phyloP scores from a whole-genome alignment of 345 rosid genomes.

The Eucalyptus virginea region DNA sequence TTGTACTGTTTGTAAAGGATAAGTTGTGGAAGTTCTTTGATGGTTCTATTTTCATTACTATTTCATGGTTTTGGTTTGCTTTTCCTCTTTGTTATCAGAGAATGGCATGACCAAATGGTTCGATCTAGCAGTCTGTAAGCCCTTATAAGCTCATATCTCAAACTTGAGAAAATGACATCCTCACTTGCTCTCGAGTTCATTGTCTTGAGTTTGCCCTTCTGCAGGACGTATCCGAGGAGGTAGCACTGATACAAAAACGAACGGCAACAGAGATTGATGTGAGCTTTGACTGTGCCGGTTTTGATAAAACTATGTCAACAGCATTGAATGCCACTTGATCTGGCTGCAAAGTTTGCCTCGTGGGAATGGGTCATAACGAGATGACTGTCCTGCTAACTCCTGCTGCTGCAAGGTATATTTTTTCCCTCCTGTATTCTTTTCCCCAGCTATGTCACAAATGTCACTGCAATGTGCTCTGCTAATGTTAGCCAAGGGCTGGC shows the following conservation, averaged over 20 bases:
- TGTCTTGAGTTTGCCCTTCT: background rate
- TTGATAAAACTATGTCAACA: constrained; percentile 73
- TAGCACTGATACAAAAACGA: constrained; percentile 35
- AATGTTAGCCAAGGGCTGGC: background rate
- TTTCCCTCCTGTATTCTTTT: background rate
- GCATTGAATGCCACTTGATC: constrained; percentile 57
- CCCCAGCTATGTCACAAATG: background rate
- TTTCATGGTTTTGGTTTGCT: background rate
- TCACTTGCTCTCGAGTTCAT: background rate
- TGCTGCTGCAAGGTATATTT: constrained; percentile 75
- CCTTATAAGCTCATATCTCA: background rate
- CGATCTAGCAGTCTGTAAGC: background rate
- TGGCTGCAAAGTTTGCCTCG: constrained; percentile 88
- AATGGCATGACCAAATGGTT: background rate
- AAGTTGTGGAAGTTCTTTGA: background rate
- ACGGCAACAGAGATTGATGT: constrained; percentile 54
- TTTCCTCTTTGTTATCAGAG: background rate
- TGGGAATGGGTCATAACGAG: constrained; percentile 65
- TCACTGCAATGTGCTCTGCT: background rate
- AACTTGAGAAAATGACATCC: background rate
- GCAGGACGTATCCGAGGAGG: constrained; percentile 54
- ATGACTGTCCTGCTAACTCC: constrained; percentile 78
- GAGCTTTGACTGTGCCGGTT: constrained; percentile 80
- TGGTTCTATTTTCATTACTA: rapidly evolving
- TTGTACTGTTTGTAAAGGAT: background rate